A percentile compares a stretch with the other conserved stretches of the same genome.
phyloP scores from a whole-genome alignment of 805 yeast species.

The Candida argentea region DNA sequence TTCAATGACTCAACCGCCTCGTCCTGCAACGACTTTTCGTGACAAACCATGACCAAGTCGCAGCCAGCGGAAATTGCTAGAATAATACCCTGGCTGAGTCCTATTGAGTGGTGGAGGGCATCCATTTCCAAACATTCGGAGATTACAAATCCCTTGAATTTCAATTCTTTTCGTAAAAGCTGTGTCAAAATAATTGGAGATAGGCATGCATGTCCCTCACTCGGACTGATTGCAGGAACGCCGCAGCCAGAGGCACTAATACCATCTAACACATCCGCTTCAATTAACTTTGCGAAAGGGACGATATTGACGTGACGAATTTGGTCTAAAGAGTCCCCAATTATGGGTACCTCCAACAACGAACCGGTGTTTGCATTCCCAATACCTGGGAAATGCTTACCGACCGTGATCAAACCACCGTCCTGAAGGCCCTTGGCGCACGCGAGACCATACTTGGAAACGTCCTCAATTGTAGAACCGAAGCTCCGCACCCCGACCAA shows the following conservation, averaged over 20 bases:
- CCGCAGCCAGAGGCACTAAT: conserved; percentile 56
- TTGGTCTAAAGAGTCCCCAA: conserved; percentile 45
- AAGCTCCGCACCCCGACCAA: conserved; percentile 51
- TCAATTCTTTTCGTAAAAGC: conserved; percentile 39
- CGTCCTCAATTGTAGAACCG: conserved; percentile 52
- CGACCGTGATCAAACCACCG: conserved; percentile 46
- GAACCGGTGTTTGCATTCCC: conserved; percentile 54
- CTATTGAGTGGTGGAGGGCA: conserved; percentile 51
- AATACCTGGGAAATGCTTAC: conserved; percentile 60
- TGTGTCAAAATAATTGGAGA: conserved; percentile 43
- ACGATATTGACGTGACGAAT: conserved; percentile 38
- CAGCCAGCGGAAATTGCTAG: conserved; percentile 57
- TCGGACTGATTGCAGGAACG: conserved; percentile 48
- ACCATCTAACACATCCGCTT: conserved; percentile 39
- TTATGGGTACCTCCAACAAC: conserved; percentile 47
- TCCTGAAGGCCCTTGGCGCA: conserved; percentile 43
- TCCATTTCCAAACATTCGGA: conserved; percentile 58
- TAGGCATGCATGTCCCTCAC: conserved; percentile 54
- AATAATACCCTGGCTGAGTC: conserved; percentile 56
- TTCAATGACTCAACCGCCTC: conserved; percentile 41
- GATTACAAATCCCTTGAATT: conserved; percentile 46
- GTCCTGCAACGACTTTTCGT: conserved; percentile 40
- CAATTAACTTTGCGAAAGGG: conserved; percentile 41
- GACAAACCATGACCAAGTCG: conserved; percentile 54
- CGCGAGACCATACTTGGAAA: conserved; percentile 42